Base-by-base conservation (phyloP, 768 basidiomycete species). In the Aureoboletus auriporus region DNA sequence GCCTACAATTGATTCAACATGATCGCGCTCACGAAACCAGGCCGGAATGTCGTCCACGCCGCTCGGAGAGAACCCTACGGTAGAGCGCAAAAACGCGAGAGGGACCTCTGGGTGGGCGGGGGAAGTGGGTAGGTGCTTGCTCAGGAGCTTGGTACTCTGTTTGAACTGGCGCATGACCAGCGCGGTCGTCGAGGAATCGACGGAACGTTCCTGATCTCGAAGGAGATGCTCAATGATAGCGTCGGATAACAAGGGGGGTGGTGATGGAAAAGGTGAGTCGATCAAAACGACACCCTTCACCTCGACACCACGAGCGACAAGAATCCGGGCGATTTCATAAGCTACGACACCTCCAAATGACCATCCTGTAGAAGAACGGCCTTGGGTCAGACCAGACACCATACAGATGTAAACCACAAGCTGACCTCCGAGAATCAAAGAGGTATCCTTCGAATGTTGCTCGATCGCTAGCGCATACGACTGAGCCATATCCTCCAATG, bases 341-440 rank as follows among this genome's bases (percentile, higher is more conserved):
- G 86, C 84, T 0, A 79, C 77, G 5, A 86, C 79, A 2, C 86
- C 86, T 11, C 86, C 86, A 53, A 89, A 85, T 3, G 86, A 89
- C 86, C 86, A 89, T 0, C 86, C 86, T 88, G 46, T 2, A 12
- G 12, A 5, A 28, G 2, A 28, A 16, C n/a, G n/a, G n/a, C n/a
- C n/a, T n/a, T 3, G 6, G 11, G 29, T 48, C 6, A 50, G 36
- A 27, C 5, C 0, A 17, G 51, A 28, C 35, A 40, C 20, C 20
- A 44, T 17, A 20, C n/a, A 5, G 1, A 39, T 5, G 20, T 0
- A 5, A 10, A 44, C 6, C 14, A 44, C 29, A 26, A n/a, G 49
- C 72, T 45, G 51, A 83, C 86, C 86, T 62, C 85, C 84, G 3
- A 87, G 58, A 0, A 84, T 61, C 12, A 84, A 54, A 5, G 34